Evolutionary conservation across 768 basidiomycete genomes (phyloP).

Genomic region (Trametopsis cervina): DNA sequence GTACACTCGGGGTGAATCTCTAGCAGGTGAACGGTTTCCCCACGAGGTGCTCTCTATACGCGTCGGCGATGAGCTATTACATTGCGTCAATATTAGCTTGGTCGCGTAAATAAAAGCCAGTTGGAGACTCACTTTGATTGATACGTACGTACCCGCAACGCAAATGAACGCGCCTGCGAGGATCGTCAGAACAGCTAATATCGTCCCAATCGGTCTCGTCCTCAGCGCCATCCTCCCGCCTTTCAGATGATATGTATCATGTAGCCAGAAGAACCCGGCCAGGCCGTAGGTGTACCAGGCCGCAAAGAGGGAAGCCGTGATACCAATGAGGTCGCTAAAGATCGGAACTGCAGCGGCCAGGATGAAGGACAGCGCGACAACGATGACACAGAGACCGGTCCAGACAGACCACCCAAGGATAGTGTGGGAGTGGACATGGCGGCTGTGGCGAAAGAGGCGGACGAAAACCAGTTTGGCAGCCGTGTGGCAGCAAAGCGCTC

Average conservation of each 20-base stretch:
- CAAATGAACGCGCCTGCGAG: slow-evolving; percentile 45
- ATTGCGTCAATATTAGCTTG: slow-evolving; percentile 3
- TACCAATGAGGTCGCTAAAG: slow-evolving; percentile 47
- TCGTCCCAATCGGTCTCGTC: slow-evolving; percentile 27
- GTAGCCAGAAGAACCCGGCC: slow-evolving; percentile 48
- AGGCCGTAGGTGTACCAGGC: slow-evolving; percentile 54
- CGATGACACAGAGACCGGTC: slow-evolving; percentile 35
- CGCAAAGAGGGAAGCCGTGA: slow-evolving; percentile 47
- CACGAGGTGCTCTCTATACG: slow-evolving; percentile 35
- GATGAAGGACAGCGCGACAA: slow-evolving; percentile 36
- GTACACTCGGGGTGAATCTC: background rate
- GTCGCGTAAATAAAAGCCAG: background rate
- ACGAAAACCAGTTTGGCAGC: slow-evolving; percentile 49
- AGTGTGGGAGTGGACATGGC: slow-evolving; percentile 45
- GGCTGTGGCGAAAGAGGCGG: slow-evolving; percentile 40
- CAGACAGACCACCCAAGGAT: slow-evolving; percentile 42
- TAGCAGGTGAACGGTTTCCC: slow-evolving; percentile 42
- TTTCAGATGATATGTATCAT: slow-evolving; percentile 38
- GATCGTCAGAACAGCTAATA: slow-evolving; percentile 36
- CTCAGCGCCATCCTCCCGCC: slow-evolving; percentile 26
- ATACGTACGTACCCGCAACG: slow-evolving; percentile 45
- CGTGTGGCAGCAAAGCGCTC: slow-evolving; percentile 41
- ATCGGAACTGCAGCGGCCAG: slow-evolving; percentile 47
- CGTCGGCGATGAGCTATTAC: slow-evolving; percentile 37
- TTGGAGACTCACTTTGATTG: slow-evolving; percentile 34